Conservation (phyloP, 345 rosid species). For the Reutealis trisperma region DNA sequence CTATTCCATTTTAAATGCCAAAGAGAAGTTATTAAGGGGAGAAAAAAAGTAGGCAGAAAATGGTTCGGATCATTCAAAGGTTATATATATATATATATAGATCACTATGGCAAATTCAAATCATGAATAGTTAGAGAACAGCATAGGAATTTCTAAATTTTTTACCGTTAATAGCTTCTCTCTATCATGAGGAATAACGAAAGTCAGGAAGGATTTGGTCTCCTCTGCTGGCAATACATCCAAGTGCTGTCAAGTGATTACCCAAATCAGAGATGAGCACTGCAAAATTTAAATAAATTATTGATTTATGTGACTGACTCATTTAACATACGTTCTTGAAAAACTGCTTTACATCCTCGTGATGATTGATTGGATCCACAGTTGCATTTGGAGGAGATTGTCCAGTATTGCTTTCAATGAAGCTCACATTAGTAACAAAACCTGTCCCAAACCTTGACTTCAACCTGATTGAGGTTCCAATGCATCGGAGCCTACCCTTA, state of each 20-base stretch:
- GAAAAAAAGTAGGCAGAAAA: no score
- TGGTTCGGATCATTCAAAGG: no score
- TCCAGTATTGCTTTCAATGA: constrained; percentile 46
- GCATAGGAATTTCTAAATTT: constrained; percentile 7
- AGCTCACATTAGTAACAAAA: constrained; percentile 75
- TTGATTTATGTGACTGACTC: not conserved
- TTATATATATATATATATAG: not conserved
- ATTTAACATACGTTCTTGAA: constrained; percentile 62
- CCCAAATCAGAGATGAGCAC: constrained; percentile 17
- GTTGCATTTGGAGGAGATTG: constrained; percentile 41
- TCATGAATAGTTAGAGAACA: not conserved
- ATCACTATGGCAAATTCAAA: not conserved
- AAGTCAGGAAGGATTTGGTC: constrained; percentile 69
- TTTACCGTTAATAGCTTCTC: constrained; percentile 69
- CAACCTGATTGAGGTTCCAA: constrained; percentile 85
- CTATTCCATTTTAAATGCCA: constrained; percentile 35
- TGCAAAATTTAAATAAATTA: no score
- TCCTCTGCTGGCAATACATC: constrained; percentile 68
- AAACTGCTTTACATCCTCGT: constrained; percentile 62
- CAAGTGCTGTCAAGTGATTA: constrained; percentile 51
- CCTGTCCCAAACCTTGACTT: constrained; percentile 92
- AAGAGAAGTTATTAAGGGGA: not conserved
- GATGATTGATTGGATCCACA: constrained; percentile 33
- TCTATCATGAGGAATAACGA: constrained; percentile 76
- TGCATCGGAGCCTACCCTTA: constrained; percentile 88